These are phyloP conservation scores for Gaeumannomyces tritici DNA, from an alignment of 2,329 filamentous ascomycete genomes.

Conservation along the genomic window DNA sequence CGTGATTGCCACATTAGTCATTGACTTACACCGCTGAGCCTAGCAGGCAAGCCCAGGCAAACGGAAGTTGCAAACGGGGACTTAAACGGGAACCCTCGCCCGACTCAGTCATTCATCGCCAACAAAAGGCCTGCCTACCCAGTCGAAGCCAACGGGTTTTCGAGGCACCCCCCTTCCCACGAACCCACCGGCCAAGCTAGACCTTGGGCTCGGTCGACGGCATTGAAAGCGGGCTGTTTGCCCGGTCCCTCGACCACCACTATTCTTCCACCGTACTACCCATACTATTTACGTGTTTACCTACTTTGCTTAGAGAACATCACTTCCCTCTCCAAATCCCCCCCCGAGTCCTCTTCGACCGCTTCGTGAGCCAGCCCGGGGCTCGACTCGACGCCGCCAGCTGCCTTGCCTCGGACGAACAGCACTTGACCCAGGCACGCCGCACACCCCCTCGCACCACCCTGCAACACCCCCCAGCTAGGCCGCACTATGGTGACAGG, in stretches of 20 bases:
- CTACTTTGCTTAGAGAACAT: not conserved
- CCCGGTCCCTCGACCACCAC: not conserved
- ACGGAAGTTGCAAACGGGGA: not conserved
- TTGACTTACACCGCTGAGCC: constrained; percentile 3
- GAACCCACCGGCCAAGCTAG: not conserved
- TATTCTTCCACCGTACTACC: no score
- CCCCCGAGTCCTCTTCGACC: not conserved
- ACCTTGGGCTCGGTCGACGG: not conserved
- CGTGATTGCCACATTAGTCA: constrained; percentile 4
- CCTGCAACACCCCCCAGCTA: not conserved
- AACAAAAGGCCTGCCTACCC: not conserved
- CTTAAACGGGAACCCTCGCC: not conserved
- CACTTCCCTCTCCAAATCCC: no score
- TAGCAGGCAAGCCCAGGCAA: not conserved
- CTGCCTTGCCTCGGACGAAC: not conserved
- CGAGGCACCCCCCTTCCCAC: not conserved
- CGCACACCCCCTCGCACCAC: not conserved
- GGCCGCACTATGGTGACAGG: not conserved
- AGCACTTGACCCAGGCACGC: no score
- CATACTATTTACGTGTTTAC: no score
- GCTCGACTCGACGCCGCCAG: no score
- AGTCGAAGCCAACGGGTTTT: not conserved
- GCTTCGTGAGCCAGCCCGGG: not conserved
- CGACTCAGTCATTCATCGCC: constrained; percentile 1
- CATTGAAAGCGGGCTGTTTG: not conserved